phyloP scores from a whole-genome alignment of 2,329 filamentous ascomycete species.

The Colletotrichum filicis region DNA sequence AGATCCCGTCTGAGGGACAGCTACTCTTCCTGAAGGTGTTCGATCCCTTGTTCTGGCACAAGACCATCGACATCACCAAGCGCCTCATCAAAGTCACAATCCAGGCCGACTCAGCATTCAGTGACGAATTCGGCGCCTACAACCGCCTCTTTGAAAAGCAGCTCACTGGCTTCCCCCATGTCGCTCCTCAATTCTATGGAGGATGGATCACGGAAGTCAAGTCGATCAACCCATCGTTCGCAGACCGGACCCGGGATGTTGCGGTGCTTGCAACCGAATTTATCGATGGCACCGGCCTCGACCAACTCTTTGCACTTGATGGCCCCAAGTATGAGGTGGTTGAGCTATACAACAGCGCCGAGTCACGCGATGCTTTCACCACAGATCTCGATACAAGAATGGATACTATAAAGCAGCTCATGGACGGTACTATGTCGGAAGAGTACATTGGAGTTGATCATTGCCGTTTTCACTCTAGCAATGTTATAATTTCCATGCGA shows the following conservation, averaged over 20 bases:
- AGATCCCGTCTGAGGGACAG: neutral
- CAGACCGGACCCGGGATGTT: neutral
- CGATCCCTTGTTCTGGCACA: conserved; percentile 8
- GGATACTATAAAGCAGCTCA: neutral
- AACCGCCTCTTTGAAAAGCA: neutral
- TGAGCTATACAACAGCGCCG: neutral
- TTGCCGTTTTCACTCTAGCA: too few relatives aligned
- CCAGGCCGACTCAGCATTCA: neutral
- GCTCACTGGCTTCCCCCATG: neutral
- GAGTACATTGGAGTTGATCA: neutral
- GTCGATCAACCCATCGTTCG: neutral
- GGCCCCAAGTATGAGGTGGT: neutral
- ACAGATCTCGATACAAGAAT: neutral
- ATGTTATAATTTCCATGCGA: too few relatives aligned
- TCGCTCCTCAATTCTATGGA: conserved; percentile 8
- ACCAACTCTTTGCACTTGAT: neutral
- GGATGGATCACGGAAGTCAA: neutral
- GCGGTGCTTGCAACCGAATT: neutral
- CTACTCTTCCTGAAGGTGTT: conserved; percentile 7
- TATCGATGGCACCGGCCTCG: neutral
- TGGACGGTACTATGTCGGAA: neutral
- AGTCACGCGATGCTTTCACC: neutral
- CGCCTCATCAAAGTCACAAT: neutral
- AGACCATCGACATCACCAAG: neutral
- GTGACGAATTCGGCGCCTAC: conserved; percentile 1